Evolutionary conservation across 192 early-diverging fungal genomes (phyloP).

Genomic region (Podila clonocystis): DNA sequence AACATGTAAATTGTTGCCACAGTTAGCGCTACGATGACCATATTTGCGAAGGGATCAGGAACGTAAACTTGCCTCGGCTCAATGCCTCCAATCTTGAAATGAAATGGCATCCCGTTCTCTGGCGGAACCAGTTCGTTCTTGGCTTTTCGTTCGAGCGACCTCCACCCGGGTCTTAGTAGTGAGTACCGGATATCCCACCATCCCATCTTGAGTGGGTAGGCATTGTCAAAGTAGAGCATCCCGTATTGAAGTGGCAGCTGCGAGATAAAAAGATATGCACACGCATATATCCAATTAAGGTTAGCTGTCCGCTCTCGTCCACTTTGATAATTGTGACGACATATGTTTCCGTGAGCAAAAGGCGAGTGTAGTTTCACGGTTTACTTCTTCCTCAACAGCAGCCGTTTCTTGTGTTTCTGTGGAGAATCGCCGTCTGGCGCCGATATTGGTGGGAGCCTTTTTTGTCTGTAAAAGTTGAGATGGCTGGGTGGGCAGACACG

Average conservation of each 20-base stretch:
- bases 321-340: slow-evolving; percentile 2
- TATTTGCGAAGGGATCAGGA: background rate
- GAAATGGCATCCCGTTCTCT: slow-evolving; percentile 57
- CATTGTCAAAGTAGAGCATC: slow-evolving; percentile 52
- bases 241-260: slow-evolving; percentile 33
- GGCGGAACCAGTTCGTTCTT: slow-evolving; percentile 53
- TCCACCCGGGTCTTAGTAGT: slow-evolving; percentile 38
- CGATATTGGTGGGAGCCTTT: background rate
- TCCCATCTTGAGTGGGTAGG: slow-evolving; percentile 49
- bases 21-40: background rate
- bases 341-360: background rate
- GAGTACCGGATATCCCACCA: slow-evolving; percentile 51
- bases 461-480: slow-evolving; percentile 3
- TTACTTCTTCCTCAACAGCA: slow-evolving; percentile 29
- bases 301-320: background rate
- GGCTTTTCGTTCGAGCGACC: slow-evolving; percentile 44
- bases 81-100: slow-evolving; percentile 58
- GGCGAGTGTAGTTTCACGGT: background rate
- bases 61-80: slow-evolving; percentile 54
- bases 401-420: slow-evolving; percentile 4
- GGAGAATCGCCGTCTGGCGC: slow-evolving; percentile 5
- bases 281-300: slow-evolving; percentile 1
- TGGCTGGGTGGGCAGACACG: background rate
- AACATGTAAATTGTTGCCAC: background rate
- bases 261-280: background rate